Percentiles rank a stretch among this genome's conserved stretches.
phyloP scores from a whole-genome alignment of 257 asterid genomes.

The Prunella vulgaris region DNA sequence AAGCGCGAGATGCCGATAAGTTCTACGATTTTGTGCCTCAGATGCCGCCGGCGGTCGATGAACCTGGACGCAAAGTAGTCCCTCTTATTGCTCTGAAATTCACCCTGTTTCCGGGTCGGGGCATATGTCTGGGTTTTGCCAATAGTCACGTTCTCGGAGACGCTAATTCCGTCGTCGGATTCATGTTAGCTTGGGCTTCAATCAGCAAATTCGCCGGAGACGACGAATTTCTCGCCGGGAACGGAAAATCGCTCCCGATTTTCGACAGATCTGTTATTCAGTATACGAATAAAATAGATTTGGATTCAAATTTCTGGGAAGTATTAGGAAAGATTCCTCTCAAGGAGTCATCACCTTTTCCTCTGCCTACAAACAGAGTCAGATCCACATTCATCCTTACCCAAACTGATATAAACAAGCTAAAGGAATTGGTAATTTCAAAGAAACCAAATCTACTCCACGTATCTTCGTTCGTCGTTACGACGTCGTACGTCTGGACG shows the following conservation, averaged over 20 bases:
- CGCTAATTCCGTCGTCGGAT: constrained; percentile 16
- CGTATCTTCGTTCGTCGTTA: constrained; percentile 27
- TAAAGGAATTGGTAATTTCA: constrained; percentile 18
- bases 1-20: constrained; percentile 25
- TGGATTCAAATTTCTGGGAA: neutral
- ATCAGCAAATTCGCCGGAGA: constrained; percentile 19
- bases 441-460: constrained; percentile 6
- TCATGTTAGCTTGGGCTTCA: constrained; percentile 43
- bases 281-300: neutral
- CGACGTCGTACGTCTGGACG: constrained; percentile 30
- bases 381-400: constrained; percentile 12
- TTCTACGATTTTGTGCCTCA: constrained; percentile 40
- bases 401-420: constrained; percentile 16
- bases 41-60: constrained; percentile 17
- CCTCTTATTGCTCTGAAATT: constrained; percentile 36
- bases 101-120: constrained; percentile 41
- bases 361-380: constrained; percentile 4
- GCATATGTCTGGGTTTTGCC: constrained; percentile 19
- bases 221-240: neutral
- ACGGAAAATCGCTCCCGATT: constrained; percentile 18
- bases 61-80: constrained; percentile 9
- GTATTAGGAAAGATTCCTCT: neutral
- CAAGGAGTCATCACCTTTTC: neutral
- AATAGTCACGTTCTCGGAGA: constrained; percentile 17
- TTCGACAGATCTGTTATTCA: constrained; percentile 10